Base-by-base conservation (phyloP, 2,329 filamentous ascomycete genomes). In the Grosmannia serpens region DNA sequence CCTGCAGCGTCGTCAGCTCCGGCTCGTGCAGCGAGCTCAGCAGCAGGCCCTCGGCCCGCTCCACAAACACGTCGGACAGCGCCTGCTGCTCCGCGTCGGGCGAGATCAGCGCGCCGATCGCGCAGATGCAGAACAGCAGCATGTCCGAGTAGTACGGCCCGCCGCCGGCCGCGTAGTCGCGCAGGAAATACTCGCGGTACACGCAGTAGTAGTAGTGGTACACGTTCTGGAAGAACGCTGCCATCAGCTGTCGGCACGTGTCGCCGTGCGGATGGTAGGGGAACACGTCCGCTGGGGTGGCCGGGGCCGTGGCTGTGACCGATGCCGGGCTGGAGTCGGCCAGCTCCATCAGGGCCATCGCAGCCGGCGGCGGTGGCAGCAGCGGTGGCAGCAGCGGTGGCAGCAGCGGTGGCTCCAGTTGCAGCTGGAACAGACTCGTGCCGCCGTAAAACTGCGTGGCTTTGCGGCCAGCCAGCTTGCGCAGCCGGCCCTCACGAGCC, bases 131-230 rank as follows among this genome's bases (percentile, higher is more conserved):
- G 62, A 74, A 79, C 9, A 79, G 67, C 7, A 79, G 69, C 15
- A 76, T 65, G 56, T 79, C 76, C 0, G 77, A 79, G 61, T 78
- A 79, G 62, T 79, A 77, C 31, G 70, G 72, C 0, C 77, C 77
- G 1, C 65, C 69, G 0, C 74, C 75, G 2, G 71, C 67, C 61
- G 76, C 74, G 57, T 78, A 79, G 62, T 79, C 77, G 33, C 77
- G 67, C 11, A 79, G 64, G 59, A 79, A 79, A 60, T 74, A 78
- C 62, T 79, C 77, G 33, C 77, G 70, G 60, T 79, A 79, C 2
- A 79, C 68, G 58, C 74, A 72, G 75, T 79, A 77, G 62, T 75
- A 71, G 61, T 76, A 77, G 41, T 75, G 72, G 55, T 79, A 79
- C 26, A 76, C 71, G 44, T 74, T 67, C 57, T 73, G 70, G 65